Conservation (phyloP, 257 asterid species). For the Solanum bulbocastanum region DNA sequence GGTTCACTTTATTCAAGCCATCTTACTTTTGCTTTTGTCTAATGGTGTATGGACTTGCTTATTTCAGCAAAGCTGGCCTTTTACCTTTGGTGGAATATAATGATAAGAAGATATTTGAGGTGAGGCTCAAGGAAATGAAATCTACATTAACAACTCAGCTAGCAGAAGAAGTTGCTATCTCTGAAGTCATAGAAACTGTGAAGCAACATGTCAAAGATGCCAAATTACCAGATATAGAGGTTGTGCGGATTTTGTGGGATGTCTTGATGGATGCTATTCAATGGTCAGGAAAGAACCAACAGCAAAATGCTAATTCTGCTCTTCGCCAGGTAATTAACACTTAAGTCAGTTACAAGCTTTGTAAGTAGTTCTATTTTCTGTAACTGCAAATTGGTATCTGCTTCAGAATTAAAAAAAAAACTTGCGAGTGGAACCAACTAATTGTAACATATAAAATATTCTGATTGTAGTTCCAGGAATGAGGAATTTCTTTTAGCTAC, state of each 20-base stretch:
- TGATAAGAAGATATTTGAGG: conserved; percentile 79
- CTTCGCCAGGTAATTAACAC: conserved; percentile 67
- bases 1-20: neutral
- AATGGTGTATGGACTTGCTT: neutral
- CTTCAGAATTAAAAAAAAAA: neutral
- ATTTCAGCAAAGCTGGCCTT: conserved; percentile 74
- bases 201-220: conserved; percentile 91
- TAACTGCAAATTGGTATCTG: neutral
- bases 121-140: conserved; percentile 81
- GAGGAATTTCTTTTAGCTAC: neutral
- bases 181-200: conserved; percentile 90
- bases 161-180: conserved; percentile 65
- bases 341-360: neutral
- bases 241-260: conserved; percentile 87
- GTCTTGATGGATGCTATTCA: conserved; percentile 96
- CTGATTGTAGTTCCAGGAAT: neutral
- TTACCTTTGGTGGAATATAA: conserved; percentile 63
- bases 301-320: conserved; percentile 84
- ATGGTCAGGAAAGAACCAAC: conserved; percentile 98
- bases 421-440: neutral
- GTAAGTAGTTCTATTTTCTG: neutral
- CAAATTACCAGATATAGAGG: conserved; percentile 78
- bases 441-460: neutral
- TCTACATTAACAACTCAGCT: conserved; percentile 72
- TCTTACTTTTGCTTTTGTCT: neutral